Evolutionary conservation across 441 rosid species (phyloP).

Genomic region (Corymbia citriodora): DNA sequence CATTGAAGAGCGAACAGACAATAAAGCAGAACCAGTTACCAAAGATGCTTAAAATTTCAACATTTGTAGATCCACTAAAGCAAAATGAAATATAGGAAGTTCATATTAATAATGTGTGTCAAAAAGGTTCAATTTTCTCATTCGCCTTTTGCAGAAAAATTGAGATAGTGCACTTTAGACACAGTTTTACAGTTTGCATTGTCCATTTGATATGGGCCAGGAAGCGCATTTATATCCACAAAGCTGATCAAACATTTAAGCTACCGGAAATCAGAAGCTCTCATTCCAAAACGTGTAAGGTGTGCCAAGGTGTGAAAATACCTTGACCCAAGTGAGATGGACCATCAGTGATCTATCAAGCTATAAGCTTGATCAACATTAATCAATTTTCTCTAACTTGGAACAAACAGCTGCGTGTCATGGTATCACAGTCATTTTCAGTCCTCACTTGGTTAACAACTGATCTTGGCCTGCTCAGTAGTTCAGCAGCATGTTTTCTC

Average conservation of each 20-base stretch:
- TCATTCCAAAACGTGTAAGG: background rate
- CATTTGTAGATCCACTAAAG: background rate
- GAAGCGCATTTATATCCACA: background rate
- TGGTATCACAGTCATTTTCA: background rate
- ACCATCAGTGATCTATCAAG: background rate
- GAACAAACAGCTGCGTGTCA: background rate
- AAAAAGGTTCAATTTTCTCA: background rate
- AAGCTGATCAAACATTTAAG: background rate
- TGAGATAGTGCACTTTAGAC: background rate
- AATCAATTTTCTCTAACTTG: background rate
- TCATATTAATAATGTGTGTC: background rate
- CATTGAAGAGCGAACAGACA: background rate
- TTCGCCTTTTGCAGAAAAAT: background rate
- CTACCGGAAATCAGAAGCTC: background rate
- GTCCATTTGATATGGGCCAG: background rate
- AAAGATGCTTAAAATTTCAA: background rate
- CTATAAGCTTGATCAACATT: background rate
- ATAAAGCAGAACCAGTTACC: background rate
- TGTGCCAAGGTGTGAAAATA: background rate
- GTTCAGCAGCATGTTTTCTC: background rate
- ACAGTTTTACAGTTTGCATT: background rate
- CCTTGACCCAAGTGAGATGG: background rate
- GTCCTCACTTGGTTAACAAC: background rate
- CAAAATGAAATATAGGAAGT: background rate
- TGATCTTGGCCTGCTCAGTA: background rate